Evolutionary conservation across 768 basidiomycete species (phyloP), one percentile per base, ranked within the genome.

Genomic region (Naematelia encephala): DNA sequence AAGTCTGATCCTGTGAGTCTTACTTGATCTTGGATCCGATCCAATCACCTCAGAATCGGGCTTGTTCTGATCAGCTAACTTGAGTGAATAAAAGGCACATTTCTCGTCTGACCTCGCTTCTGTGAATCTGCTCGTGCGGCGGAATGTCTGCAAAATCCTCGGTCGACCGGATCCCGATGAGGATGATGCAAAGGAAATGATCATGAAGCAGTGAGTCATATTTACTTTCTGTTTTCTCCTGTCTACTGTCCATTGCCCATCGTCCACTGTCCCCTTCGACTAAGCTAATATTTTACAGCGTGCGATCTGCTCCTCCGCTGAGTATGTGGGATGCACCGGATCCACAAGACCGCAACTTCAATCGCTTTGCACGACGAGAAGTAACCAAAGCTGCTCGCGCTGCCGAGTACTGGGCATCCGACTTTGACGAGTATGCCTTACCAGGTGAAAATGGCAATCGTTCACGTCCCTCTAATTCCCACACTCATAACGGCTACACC

Each of bases 121-220:
- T 28, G 74, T 88, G 57, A 69, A 78, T 19, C 47, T 69, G 13
- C 66, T 67, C 8, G 82, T 85, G 51, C 78, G 83, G 16, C 73
- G 72, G 34, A 79, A 83, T 8, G 79, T 87, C 16, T 82, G 84
- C 4, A 75, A 69, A n/a, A 82, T 91, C 19, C 72, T 89, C 1
- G 76, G 29, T 5, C 48, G 65, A 53, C 66, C 62, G n/a, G 54
- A 29, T n/a, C 62, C 70, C 5, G 59, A 67, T 42, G 67, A 74
- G 28, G 51, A 59, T 2, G 59, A 27, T 16, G 66, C 65, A 21
- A 67, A 69, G 42, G 68, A 69, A 13, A 51, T 61, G 65, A 69
- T 73, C 51, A 63, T 60, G 59, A 69, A 68, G 48, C 68, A 73
- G 71, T 73, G 28, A 45, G 71, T 57, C 22, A 42, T 19, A 34